A percentile compares a stretch with the other conserved stretches of the same genome.
These are phyloP conservation scores for Larix kaempferi DNA, from an alignment of 75 land plant species.

Conservation along the genomic window DNA sequence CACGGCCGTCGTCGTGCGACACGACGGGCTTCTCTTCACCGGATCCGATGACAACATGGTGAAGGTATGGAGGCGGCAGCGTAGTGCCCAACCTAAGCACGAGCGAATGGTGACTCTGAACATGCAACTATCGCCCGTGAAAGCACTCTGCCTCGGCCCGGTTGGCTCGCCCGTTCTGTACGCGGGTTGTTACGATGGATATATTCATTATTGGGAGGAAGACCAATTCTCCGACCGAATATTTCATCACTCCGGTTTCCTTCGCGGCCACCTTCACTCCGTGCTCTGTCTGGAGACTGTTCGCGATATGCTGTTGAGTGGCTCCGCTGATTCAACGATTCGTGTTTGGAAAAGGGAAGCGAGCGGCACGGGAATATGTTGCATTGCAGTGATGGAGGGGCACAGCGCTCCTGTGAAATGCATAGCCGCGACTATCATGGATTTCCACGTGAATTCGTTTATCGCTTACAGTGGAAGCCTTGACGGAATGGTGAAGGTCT, in stretches of 20 bases:
- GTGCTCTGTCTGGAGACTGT: constrained; percentile 49
- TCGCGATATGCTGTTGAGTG: constrained; percentile 33
- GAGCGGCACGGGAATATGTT: constrained; percentile 8
- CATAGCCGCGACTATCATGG: too few species aligned
- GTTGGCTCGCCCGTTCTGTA: constrained; percentile 22
- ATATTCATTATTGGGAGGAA: constrained; percentile 33
- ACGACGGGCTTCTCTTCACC: constrained; percentile 34
- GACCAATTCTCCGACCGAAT: constrained; percentile 26
- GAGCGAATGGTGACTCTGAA: constrained; percentile 31
- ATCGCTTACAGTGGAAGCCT: constrained; percentile 32
- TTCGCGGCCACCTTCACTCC: constrained; percentile 12
- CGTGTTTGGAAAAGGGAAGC: constrained; percentile 37
- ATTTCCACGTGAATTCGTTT: too few species aligned
- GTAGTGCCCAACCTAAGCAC: constrained; percentile 12
- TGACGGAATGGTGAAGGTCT: constrained; percentile 35
- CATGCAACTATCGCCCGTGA: constrained; percentile 35
- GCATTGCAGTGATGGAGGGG: constrained; percentile 15
- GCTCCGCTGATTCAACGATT: constrained; percentile 9
- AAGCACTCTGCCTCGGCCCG: constrained; percentile 32
- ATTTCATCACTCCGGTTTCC: too few species aligned
- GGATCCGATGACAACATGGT: constrained; percentile 55
- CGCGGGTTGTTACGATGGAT: constrained; percentile 34
- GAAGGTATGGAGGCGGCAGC: constrained; percentile 42
- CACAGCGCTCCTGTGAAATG: too few species aligned
- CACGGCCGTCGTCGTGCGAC: constrained; percentile 31